These are phyloP conservation scores for Pezicula radicicola DNA, from an alignment of 2,329 filamentous ascomycete genomes.

Conservation along the genomic window DNA sequence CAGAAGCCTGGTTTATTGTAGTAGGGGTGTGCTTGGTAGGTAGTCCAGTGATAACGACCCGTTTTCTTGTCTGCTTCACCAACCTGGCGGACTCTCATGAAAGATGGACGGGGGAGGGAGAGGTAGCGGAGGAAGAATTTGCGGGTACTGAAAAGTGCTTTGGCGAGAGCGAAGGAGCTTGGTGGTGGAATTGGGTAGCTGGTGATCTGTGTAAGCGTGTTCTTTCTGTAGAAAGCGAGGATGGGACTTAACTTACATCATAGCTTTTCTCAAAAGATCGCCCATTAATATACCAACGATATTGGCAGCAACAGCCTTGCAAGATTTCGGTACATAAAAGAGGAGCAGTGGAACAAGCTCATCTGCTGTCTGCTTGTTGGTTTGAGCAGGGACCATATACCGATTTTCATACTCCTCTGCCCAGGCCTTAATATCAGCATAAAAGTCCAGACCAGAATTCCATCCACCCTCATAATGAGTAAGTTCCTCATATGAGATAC, in stretches of 20 bases:
- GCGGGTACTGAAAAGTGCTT: slow-evolving; percentile 47
- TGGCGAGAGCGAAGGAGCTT: slow-evolving; percentile 36
- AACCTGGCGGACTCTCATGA: slow-evolving; percentile 36
- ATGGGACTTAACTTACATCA: slow-evolving; percentile 47
- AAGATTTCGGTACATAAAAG: slow-evolving; percentile 45
- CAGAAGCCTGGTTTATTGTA: slow-evolving; percentile 58
- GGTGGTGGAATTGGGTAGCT: slow-evolving; percentile 43
- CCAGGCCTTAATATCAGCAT: slow-evolving; percentile 45
- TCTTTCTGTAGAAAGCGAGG: not conserved
- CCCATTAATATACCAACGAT: slow-evolving; percentile 60
- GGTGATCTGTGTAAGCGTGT: not conserved
- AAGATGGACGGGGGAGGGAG: slow-evolving; percentile 48
- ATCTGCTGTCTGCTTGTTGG: slow-evolving; percentile 50
- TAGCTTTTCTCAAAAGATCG: slow-evolving; percentile 59
- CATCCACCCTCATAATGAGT: slow-evolving; percentile 31
- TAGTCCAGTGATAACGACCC: slow-evolving; percentile 45
- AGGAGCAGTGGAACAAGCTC: slow-evolving; percentile 60
- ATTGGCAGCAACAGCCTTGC: slow-evolving; percentile 45
- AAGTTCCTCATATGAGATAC: slow-evolving; percentile 45
- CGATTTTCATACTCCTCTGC: slow-evolving; percentile 54
- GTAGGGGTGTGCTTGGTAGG: slow-evolving; percentile 62
- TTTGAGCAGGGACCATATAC: slow-evolving; percentile 51
- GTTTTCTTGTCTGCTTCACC: slow-evolving; percentile 48
- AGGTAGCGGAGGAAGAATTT: slow-evolving; percentile 56
- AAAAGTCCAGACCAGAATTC: slow-evolving; percentile 49